These are phyloP conservation scores for Rubus parviflorus DNA, from an alignment of 306 rosid species.

Conservation along the genomic window DNA sequence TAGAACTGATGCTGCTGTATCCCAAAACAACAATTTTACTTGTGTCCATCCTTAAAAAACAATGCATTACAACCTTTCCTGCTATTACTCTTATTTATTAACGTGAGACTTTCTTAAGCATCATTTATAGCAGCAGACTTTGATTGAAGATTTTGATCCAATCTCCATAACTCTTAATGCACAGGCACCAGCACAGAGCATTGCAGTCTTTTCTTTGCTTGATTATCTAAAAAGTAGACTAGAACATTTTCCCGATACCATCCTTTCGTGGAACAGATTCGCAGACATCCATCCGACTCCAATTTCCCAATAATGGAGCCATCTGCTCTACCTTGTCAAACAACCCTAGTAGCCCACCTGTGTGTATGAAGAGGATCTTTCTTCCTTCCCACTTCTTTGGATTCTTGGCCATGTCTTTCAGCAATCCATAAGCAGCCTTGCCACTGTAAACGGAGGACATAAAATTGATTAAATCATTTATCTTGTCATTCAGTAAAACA, in stretches of 20 bases:
- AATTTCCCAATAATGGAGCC: slow-evolving; percentile 62
- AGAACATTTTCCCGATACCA: slow-evolving; percentile 84
- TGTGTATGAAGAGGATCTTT: slow-evolving; percentile 83
- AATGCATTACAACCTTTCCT: neutral
- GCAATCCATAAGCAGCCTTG: slow-evolving; percentile 74
- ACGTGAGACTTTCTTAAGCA: neutral
- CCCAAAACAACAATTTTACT: neutral
- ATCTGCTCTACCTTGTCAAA: slow-evolving; percentile 83
- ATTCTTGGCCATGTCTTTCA: slow-evolving; percentile 69
- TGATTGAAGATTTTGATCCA: neutral
- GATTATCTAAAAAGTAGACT: neutral
- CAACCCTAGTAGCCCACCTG: slow-evolving; percentile 91
- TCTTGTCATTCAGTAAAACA: neutral
- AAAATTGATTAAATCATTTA: neutral
- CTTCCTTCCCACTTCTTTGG: slow-evolving; percentile 96
- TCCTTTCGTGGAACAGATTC: slow-evolving; percentile 70
- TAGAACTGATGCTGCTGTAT: neutral
- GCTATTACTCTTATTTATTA: neutral
- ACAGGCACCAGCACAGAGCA: too few species aligned
- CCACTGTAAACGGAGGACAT: slow-evolving; percentile 51
- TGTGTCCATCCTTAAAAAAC: neutral
- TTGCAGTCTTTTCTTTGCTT: too few species aligned
- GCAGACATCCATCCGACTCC: slow-evolving; percentile 72
- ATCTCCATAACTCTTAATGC: neutral
- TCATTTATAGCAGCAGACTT: neutral